Conservation (phyloP, 2,329 filamentous ascomycete genomes). For the Intubia oerlemansii region DNA sequence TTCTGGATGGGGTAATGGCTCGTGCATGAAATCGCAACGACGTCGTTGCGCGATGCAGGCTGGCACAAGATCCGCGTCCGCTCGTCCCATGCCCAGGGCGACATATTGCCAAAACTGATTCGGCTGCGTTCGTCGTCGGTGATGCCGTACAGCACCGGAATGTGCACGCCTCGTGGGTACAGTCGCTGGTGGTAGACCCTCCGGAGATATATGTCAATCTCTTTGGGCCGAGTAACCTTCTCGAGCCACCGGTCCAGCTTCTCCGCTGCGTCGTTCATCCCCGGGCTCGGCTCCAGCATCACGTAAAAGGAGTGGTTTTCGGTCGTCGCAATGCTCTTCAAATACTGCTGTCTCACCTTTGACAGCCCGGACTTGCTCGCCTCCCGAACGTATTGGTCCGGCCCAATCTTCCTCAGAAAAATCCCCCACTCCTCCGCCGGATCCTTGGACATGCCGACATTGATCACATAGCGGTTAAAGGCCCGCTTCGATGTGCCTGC, state of each 20-base stretch:
- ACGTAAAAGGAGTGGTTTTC: conserved; percentile 4
- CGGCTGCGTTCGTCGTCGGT: no score
- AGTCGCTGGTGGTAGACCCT: neutral
- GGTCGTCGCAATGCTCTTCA: no score
- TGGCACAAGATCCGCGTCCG: conserved; percentile 4
- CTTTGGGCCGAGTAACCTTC: no score
- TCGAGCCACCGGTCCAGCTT: no score
- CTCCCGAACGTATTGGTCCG: conserved; percentile 4
- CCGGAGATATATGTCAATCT: no score
- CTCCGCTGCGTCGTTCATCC: no score
- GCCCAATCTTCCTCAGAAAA: conserved; percentile 4
- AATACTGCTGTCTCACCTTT: no score
- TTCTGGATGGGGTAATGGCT: conserved; percentile 2
- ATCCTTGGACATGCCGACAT: neutral
- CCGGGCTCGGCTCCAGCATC: neutral
- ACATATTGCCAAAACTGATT: neutral
- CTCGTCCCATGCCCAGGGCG: conserved; percentile 3
- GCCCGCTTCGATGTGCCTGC: no score
- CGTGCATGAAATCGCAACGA: conserved; percentile 2
- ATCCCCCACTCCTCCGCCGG: conserved; percentile 3
- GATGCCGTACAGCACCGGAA: conserved; percentile 2
- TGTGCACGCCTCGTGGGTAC: conserved; percentile 2
- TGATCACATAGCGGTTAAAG: conserved; percentile 4
- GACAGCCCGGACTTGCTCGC: no score
- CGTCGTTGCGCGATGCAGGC: conserved; percentile 4